A percentile compares a stretch with the other conserved stretches of the same genome.
Conservation (phyloP, 139 green algal genomes). For the Coelastrella sp. region DNA sequence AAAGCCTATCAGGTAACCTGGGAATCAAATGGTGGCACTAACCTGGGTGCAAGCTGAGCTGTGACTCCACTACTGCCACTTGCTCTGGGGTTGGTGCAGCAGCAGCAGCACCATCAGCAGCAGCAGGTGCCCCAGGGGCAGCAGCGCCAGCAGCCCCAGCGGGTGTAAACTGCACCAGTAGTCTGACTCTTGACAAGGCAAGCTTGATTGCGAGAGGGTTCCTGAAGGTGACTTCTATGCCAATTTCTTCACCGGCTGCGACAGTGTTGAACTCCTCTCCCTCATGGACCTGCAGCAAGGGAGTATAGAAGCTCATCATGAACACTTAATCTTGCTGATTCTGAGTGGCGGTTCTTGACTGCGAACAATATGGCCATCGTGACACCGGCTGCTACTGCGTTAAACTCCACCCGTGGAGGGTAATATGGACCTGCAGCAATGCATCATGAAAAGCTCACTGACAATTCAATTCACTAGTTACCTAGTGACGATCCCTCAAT, state of each 20-base stretch:
- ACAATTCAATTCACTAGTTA: too few species aligned
- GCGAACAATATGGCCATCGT: too few species aligned
- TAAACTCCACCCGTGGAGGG: too few species aligned
- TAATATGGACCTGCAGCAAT: too few species aligned
- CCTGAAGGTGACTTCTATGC: constrained; percentile 77
- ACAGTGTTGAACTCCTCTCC: constrained; percentile 61
- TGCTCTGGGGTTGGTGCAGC: background rate
- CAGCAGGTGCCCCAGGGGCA: background rate
- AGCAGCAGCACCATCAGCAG: constrained; percentile 13
- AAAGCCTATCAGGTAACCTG: too few species aligned
- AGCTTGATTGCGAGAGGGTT: constrained; percentile 87
- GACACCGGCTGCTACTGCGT: too few species aligned
- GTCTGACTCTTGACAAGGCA: constrained; percentile 66
- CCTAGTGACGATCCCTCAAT: too few species aligned
- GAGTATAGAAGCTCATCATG: background rate
- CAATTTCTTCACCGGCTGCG: constrained; percentile 80
- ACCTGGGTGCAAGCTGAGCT: constrained; percentile 44
- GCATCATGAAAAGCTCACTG: too few species aligned
- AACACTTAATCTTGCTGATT: background rate
- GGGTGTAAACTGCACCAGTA: constrained; percentile 74
- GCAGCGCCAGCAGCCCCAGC: background rate
- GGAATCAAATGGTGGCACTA: background rate
- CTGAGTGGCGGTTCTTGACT: too few species aligned
- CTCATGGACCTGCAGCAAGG: constrained; percentile 23
- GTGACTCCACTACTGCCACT: constrained; percentile 8